These are phyloP conservation scores for Rhododendron molle DNA, from an alignment of 148 eudicot species.

Conservation along the genomic window DNA sequence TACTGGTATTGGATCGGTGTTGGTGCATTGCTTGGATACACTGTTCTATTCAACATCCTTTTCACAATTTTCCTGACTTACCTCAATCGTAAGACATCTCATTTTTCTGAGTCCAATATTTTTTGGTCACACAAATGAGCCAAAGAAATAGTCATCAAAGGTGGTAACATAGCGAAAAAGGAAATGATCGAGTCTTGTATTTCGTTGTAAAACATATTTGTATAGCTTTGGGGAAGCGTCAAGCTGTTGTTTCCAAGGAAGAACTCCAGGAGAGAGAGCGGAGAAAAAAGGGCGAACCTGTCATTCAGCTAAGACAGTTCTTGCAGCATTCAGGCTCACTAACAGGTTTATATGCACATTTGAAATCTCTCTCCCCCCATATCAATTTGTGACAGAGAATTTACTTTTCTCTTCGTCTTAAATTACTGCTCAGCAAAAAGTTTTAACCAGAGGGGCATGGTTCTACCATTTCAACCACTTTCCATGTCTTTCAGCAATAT, in stretches of 20 bases:
- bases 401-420: conserved; percentile 4
- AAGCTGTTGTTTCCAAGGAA: conserved; percentile 74
- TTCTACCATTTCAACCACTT: conserved; percentile 93
- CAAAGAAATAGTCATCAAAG: background rate
- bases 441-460: conserved; percentile 75
- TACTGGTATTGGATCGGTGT: conserved; percentile 98
- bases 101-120: background rate
- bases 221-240: conserved; percentile 83
- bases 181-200: background rate
- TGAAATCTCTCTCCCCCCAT: conserved; percentile 1
- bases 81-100: conserved; percentile 70
- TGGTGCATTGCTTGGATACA: conserved; percentile 82
- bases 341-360: conserved; percentile 37
- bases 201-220: background rate
- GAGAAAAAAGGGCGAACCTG: conserved; percentile 54
- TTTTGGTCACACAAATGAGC: background rate
- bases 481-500: conserved; percentile 92
- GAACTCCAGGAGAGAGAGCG: conserved; percentile 70
- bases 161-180: background rate
- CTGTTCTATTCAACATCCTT: conserved; percentile 67
- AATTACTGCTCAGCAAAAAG: conserved; percentile 44
- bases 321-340: conserved; percentile 76
- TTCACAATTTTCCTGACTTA: conserved; percentile 73
- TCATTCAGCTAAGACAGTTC: conserved; percentile 70
- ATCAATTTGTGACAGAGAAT: conserved; percentile 8